phyloP scores from a whole-genome alignment of 2,329 filamentous ascomycete genomes.

The Alternaria arbusti region DNA sequence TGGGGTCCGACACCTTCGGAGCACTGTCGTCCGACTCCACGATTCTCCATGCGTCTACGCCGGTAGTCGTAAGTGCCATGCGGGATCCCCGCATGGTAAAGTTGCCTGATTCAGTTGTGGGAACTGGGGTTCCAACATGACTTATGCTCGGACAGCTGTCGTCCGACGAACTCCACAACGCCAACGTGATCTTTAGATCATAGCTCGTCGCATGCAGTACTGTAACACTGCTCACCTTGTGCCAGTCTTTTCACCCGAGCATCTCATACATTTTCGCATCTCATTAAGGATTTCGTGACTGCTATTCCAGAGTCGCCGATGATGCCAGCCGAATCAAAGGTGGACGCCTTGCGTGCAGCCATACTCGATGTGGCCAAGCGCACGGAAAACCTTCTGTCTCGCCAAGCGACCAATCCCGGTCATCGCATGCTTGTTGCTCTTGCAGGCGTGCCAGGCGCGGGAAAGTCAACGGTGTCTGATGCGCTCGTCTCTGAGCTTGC shows the following conservation, averaged over 20 bases:
- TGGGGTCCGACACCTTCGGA: constrained; percentile 19
- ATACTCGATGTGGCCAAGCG: constrained; percentile 30
- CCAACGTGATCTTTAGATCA: not conserved
- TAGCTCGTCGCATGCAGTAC: not conserved
- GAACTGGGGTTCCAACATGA: constrained; percentile 11
- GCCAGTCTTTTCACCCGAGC: not conserved
- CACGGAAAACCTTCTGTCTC: constrained; percentile 22
- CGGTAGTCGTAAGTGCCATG: not conserved
- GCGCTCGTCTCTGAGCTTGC: constrained; percentile 29
- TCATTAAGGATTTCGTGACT: not conserved
- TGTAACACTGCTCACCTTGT: not conserved
- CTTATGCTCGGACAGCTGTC: constrained; percentile 24
- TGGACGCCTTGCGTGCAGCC: constrained; percentile 11
- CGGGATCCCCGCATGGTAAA: constrained; percentile 9
- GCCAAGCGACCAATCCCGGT: constrained; percentile 25
- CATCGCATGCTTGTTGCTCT: constrained; percentile 34
- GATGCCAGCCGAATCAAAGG: constrained; percentile 16
- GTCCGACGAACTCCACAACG: constrained; percentile 28
- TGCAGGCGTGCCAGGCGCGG: constrained; percentile 36
- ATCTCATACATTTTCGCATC: not conserved
- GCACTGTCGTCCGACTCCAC: constrained; percentile 23
- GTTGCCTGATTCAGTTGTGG: constrained; percentile 6
- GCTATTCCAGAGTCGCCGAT: not conserved
- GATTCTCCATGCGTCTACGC: constrained; percentile 4
- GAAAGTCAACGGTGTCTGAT: constrained; percentile 35